Evolutionary conservation across 208 protist genomes (phyloP).

Genomic region (Phytomonas serpens): DNA sequence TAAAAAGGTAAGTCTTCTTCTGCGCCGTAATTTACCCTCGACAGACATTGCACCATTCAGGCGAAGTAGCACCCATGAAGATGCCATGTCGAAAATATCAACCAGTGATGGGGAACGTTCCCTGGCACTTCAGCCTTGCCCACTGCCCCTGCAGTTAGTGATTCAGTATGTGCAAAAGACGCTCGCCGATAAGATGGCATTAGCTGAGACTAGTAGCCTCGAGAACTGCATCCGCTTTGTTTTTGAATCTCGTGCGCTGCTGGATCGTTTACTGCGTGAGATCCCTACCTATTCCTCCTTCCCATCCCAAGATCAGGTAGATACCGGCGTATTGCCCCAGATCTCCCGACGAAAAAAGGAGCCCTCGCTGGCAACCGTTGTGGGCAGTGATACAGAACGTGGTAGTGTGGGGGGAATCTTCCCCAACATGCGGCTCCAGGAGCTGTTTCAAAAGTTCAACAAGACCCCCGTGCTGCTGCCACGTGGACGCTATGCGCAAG

Average conservation of each 20-base stretch:
- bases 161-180: conserved; percentile 54
- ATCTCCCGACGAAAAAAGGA: neutral
- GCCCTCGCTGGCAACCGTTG: neutral
- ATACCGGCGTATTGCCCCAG: conserved; percentile 7
- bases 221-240: conserved; percentile 65
- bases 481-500: conserved; percentile 36
- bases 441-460: conserved; percentile 67
- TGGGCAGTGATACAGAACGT: neutral
- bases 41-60: neutral
- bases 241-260: conserved; percentile 72
- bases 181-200: conserved; percentile 49
- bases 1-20: neutral
- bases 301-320: neutral
- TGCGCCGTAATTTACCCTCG: neutral
- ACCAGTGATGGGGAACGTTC: conserved; percentile 33
- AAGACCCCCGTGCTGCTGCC: conserved; percentile 59
- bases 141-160: conserved; percentile 70
- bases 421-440: conserved; percentile 25
- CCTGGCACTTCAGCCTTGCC: conserved; percentile 70
- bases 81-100: neutral
- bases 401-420: neutral
- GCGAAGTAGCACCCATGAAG: neutral
- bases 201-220: conserved; percentile 63
- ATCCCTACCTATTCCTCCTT: conserved; percentile 46
- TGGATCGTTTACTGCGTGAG: conserved; percentile 81